These are phyloP conservation scores for Funneliformis geosporum DNA, from an alignment of 192 early-diverging fungal genomes.

Conservation along the genomic window DNA sequence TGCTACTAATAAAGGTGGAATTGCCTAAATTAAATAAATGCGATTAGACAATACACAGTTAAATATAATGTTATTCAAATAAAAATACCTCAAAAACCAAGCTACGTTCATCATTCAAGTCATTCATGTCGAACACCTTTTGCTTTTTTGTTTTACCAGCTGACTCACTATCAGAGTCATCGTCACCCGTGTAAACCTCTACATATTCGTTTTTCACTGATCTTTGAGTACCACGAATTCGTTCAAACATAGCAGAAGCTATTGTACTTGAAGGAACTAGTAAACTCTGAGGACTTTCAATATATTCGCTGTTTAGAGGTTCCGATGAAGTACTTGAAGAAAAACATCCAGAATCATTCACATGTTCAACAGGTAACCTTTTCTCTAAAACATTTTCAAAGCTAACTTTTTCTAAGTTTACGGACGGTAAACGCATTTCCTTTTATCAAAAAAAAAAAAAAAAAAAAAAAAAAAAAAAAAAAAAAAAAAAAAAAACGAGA, in stretches of 20 bases:
- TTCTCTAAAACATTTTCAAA: not conserved
- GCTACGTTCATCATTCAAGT: not conserved
- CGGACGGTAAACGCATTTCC: not conserved
- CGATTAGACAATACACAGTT: not conserved
- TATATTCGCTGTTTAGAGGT: not conserved
- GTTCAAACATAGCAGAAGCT: not conserved
- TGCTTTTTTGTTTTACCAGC: not conserved
- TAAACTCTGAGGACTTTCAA: not conserved
- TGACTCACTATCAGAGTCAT: not conserved
- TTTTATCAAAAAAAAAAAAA: not conserved
- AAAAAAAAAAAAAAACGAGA: too few relatives aligned
- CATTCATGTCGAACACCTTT: not conserved
- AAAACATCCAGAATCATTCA: not conserved
- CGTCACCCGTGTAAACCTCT: not conserved
- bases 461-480: too few relatives aligned
- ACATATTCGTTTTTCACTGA: slow-evolving; percentile 5
- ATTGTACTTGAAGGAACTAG: not conserved
- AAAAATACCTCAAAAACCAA: slow-evolving; percentile 18
- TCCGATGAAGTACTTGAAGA: not conserved
- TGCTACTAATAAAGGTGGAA: slow-evolving; percentile 69
- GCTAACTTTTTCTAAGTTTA: not conserved
- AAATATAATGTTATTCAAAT: not conserved
- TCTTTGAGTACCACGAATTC: not conserved
- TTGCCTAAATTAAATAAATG: slow-evolving; percentile 44
- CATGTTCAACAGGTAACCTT: not conserved